Evolutionary conservation across 441 rosid genomes (phyloP).

Genomic region (Hypseocharis bilobata): DNA sequence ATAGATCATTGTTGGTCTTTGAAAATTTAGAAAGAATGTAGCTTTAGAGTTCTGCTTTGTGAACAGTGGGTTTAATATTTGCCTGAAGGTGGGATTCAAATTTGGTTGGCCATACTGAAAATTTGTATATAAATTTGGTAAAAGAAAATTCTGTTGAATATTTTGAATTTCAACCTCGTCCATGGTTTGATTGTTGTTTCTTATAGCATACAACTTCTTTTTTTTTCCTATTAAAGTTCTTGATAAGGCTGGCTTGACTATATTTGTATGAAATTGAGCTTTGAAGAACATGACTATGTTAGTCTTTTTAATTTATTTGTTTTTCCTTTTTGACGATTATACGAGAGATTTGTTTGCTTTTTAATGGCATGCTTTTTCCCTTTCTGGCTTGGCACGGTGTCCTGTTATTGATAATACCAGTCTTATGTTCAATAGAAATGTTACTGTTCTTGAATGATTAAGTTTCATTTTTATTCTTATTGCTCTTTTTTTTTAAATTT

Average conservation of each 20-base stretch:
- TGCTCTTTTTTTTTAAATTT: constrained; percentile 5
- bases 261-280: not conserved
- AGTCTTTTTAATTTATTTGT: not conserved
- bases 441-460: not conserved
- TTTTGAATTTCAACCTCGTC: not conserved
- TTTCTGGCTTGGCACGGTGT: not conserved
- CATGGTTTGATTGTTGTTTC: not conserved
- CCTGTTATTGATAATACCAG: not conserved
- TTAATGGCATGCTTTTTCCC: not conserved
- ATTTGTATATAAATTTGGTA: not conserved
- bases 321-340: not conserved
- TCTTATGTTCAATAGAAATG: not conserved
- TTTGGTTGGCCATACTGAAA: not conserved
- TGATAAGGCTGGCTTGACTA: no score
- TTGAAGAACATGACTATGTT: not conserved
- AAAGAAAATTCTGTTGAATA: not conserved
- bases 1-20: no score
- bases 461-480: constrained; percentile 3
- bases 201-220: no score
- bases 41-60: no score
- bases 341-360: not conserved
- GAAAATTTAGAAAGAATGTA: no score
- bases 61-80: no score
- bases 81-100: no score
- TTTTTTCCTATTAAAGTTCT: no score